Evolutionary conservation across 208 protist species (phyloP).

Genomic region (Acanthamoeba lenticulata): DNA sequence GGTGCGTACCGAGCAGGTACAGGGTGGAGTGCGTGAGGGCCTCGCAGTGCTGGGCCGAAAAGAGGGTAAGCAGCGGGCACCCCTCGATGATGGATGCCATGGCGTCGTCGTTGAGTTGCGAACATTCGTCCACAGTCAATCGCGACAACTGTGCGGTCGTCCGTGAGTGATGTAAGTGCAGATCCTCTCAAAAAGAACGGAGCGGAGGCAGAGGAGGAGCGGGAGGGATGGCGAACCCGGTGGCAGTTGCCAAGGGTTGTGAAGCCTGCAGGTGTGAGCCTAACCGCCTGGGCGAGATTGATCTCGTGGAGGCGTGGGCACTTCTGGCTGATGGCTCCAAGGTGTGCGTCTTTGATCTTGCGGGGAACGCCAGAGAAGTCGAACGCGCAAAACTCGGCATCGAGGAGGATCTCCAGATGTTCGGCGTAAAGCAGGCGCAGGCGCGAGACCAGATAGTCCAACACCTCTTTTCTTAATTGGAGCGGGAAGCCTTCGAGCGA

Average conservation of each 20-base stretch:
- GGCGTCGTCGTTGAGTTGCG: not conserved
- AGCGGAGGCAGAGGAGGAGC: not conserved
- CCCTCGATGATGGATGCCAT: slow-evolving; percentile 6
- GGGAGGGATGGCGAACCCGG: not conserved
- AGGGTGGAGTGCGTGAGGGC: not conserved
- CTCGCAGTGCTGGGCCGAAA: not conserved
- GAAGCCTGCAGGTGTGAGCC: not conserved
- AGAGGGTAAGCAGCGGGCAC: not conserved
- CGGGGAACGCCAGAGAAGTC: not conserved
- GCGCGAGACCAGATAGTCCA: not conserved
- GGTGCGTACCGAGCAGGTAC: not conserved
- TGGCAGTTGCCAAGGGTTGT: not conserved
- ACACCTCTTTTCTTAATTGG: not conserved
- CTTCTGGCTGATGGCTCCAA: not conserved
- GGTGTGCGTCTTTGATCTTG: slow-evolving; percentile 11
- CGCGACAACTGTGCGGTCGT: not conserved
- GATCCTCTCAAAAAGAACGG: no score
- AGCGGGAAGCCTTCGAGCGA: slow-evolving; percentile 43
- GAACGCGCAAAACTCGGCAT: not conserved
- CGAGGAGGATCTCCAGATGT: slow-evolving; percentile 4
- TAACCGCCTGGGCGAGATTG: not conserved
- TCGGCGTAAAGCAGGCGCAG: slow-evolving; percentile 12
- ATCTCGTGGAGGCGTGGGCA: slow-evolving; percentile 4
- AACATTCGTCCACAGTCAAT: not conserved
- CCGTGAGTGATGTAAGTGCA: not conserved